Percentiles rank a stretch among this genome's conserved stretches.
Conservation (phyloP, 345 rosid genomes). For the Heritiera fomes region DNA sequence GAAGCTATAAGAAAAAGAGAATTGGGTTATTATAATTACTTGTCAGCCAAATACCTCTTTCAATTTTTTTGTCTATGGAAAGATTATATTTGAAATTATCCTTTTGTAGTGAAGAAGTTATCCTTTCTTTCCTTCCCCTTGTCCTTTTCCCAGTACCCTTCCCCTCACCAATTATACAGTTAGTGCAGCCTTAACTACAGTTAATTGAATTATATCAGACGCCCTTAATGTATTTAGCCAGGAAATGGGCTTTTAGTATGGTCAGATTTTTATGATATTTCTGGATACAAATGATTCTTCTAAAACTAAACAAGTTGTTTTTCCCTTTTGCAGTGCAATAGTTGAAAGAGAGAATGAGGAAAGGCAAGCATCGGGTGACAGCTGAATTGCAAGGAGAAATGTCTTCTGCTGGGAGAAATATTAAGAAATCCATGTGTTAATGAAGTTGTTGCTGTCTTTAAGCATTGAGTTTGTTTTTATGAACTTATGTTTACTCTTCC, state of each 20-base stretch:
- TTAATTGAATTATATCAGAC: not conserved
- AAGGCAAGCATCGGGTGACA: not conserved
- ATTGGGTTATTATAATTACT: not conserved
- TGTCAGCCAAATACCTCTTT: not conserved
- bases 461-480: no score
- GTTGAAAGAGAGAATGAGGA: constrained; percentile 8
- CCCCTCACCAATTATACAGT: not conserved
- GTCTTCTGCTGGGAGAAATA: not conserved
- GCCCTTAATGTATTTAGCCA: not conserved
- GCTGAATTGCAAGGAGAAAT: not conserved
- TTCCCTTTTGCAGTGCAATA: constrained; percentile 11
- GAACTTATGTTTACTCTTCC: not conserved
- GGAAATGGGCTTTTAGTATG: not conserved
- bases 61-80: not conserved
- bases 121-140: not conserved
- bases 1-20: not conserved
- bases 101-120: no score
- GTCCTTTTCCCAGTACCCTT: no score
- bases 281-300: not conserved
- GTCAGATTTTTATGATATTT: not conserved
- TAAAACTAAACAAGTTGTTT: not conserved
- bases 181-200: not conserved
- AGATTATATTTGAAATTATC: not conserved
- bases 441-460: no score
- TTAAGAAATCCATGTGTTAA: not conserved